Evolutionary conservation across 805 yeast species (phyloP).

Genomic region (Lipomyces chichibuensis): DNA sequence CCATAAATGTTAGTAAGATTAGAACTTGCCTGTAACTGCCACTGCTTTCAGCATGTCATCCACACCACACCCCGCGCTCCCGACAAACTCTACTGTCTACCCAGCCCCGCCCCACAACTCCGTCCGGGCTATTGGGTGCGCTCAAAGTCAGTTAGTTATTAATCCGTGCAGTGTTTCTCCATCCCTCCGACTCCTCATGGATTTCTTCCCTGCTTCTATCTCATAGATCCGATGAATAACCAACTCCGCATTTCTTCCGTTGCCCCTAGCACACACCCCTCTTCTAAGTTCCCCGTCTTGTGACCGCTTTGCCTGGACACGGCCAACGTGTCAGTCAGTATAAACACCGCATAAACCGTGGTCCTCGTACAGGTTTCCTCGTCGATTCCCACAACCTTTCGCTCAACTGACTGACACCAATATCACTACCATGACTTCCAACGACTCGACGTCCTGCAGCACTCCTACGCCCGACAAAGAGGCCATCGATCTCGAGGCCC

Average conservation of each 20-base stretch:
- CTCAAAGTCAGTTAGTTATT: not conserved
- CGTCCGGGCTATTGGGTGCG: not conserved
- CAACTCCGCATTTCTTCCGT: too few relatives aligned
- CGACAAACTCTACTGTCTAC: not conserved
- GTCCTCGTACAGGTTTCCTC: not conserved
- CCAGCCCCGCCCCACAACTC: not conserved
- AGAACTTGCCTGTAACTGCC: too few relatives aligned
- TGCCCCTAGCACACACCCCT: too few relatives aligned
- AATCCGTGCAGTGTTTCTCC: not conserved
- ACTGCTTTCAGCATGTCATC: too few relatives aligned
- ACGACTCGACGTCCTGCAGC: not conserved
- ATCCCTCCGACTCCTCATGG: not conserved
- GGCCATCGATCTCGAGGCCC: conserved; percentile 18
- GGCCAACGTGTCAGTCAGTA: not conserved
- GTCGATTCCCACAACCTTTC: conserved; percentile 9
- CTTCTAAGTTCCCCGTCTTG: not conserved
- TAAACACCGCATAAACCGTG: not conserved
- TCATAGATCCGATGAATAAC: too few relatives aligned
- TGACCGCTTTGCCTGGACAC: not conserved
- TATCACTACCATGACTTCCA: not conserved
- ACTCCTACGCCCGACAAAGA: conserved; percentile 14
- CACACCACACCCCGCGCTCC: not conserved
- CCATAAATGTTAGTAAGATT: too few relatives aligned
- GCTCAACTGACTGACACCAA: not conserved
- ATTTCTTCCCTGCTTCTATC: not conserved